Evolutionary conservation across 2,329 filamentous ascomycete genomes (phyloP), one percentile per base, ranked within the genome.

Genomic region (Colletotrichum sp.): DNA sequence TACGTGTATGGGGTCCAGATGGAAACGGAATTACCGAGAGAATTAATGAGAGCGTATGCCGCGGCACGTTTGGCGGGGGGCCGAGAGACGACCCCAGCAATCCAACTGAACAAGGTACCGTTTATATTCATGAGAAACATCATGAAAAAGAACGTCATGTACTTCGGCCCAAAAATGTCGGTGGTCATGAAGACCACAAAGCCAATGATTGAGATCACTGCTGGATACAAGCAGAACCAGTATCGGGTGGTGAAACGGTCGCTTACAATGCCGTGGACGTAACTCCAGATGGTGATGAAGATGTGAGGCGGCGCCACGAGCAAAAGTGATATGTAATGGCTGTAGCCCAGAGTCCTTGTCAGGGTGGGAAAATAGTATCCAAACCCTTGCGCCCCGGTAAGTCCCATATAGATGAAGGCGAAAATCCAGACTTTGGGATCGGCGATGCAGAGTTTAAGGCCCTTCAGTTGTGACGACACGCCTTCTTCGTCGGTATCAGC

Each of bases 91-190:
- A 87, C 85, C 44, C 85, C 87, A 2, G 87, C 86, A 67, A 90
- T 89, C 89, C 89, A 90, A 6, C 85, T 84, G 76, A 84, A 87
- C 15, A 85, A 76, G 6, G 88, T 90, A 39, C 87, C 87, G 82
- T 90, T 89, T 81, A 89, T 88, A 19, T 88, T 86, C 78, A 91
- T 91, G 72, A 91, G 86, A 78, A 91, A 90, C 77, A 87, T 86
- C 84, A 91, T 88, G 52, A 91, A 82, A 84, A 91, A 91, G 74
- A 91, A 83, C 29, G 86, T 87, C 82, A 91, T 88, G 83, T 91
- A 92, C 22, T 88, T 86, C 0, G 89, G 86, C 1, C 88, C 90
- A 71, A 92, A 91, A 34, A 79, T 79, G 11, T 85, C 79, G 6
- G 87, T 88, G 8, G 86, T 87, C 88, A 91, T 91, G 83, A 90